These are phyloP conservation scores for Rhizoclosmatium sp. DNA, from an alignment of 192 early-diverging fungal genomes.

Conservation along the genomic window DNA sequence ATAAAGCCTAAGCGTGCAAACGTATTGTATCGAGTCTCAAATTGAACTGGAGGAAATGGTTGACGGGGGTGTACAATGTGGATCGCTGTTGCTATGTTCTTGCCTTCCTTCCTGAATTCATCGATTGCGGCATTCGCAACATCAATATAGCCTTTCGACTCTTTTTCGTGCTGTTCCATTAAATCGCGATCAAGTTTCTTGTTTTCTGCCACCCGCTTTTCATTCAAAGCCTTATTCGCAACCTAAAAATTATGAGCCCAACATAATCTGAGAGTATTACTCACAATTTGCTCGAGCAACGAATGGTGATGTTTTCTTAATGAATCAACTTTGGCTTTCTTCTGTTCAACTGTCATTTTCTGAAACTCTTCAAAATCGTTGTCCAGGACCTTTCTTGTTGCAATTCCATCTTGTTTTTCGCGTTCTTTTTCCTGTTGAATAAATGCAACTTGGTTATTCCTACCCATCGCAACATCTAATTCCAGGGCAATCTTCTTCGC, in stretches of 20 bases:
- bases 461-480: neutral
- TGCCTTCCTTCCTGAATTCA: slow-evolving; percentile 19
- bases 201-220: neutral
- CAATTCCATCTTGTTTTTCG: slow-evolving; percentile 3
- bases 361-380: slow-evolving; percentile 26
- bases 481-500: neutral
- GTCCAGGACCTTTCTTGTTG: slow-evolving; percentile 3
- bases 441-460: neutral
- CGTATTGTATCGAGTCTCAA: slow-evolving; percentile 14
- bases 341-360: neutral
- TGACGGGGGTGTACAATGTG: slow-evolving; percentile 4
- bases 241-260: neutral
- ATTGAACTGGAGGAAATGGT: slow-evolving; percentile 18
- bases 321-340: neutral
- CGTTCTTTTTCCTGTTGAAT: neutral
- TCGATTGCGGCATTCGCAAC: slow-evolving; percentile 12
- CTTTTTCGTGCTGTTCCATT: neutral
- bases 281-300: slow-evolving; percentile 21
- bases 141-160: neutral
- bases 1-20: slow-evolving; percentile 22
- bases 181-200: neutral
- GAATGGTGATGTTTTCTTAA: slow-evolving; percentile 5
- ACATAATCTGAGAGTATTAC: neutral
- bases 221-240: neutral
- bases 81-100: slow-evolving; percentile 14